phyloP scores from a whole-genome alignment of 2,329 filamentous ascomycete species.

The Colletotrichum sp. region DNA sequence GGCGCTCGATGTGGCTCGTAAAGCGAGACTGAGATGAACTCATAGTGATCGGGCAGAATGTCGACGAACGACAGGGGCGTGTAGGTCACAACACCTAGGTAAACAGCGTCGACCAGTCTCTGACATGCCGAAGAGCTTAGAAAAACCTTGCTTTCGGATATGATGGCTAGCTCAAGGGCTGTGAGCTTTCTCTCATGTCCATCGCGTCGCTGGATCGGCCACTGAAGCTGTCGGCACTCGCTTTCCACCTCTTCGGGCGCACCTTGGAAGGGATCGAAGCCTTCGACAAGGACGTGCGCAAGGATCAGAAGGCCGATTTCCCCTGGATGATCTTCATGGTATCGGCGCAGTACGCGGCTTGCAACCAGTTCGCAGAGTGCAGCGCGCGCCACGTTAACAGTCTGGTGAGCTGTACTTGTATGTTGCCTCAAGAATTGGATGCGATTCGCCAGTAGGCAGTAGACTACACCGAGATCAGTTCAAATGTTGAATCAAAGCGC shows the following conservation, averaged over 20 bases:
- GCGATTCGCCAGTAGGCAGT: constrained; percentile 74
- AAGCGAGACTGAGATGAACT: constrained; percentile 70
- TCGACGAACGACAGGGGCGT: constrained; percentile 74
- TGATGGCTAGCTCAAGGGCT: constrained; percentile 73
- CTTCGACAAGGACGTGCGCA: constrained; percentile 72
- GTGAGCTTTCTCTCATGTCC: constrained; percentile 62
- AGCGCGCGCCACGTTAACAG: constrained; percentile 71
- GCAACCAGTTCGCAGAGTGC: constrained; percentile 73
- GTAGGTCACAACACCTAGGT: constrained; percentile 72
- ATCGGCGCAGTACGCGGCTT: constrained; percentile 68
- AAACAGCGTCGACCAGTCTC: constrained; percentile 73
- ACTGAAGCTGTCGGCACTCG: constrained; percentile 31
- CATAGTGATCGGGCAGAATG: constrained; percentile 76
- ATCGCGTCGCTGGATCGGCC: constrained; percentile 41
- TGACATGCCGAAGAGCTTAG: constrained; percentile 72
- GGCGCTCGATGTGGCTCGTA: constrained; percentile 72
- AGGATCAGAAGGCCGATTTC: constrained; percentile 67
- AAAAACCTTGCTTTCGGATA: constrained; percentile 73
- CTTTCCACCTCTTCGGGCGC: constrained; percentile 63
- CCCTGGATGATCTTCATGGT: constrained; percentile 71
- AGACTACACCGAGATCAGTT: constrained; percentile 49
- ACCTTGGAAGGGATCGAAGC: constrained; percentile 75
- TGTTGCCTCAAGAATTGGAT: constrained; percentile 74
- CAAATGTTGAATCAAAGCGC: no score
- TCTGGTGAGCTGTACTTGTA: constrained; percentile 69